These are phyloP conservation scores for Takashimella koratensis DNA, from an alignment of 1,284 basidiomycete species.

Conservation along the genomic window DNA sequence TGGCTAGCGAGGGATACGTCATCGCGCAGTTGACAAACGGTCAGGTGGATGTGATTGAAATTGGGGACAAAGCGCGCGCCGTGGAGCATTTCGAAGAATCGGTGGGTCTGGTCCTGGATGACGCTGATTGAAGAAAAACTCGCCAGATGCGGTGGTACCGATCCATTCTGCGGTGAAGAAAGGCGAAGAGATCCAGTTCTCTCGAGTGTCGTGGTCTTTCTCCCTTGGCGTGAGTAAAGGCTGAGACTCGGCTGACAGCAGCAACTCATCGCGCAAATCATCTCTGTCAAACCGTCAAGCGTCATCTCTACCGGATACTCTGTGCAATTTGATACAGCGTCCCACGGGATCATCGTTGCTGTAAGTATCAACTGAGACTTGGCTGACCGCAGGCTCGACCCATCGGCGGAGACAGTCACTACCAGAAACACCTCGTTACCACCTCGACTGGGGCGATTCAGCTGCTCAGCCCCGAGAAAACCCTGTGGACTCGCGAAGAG, in stretches of 20 bases:
- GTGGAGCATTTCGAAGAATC: constrained; percentile 61
- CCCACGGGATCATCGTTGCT: constrained; percentile 68
- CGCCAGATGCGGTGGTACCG: constrained; percentile 45
- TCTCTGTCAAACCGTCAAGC: neutral
- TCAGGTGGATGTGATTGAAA: constrained; percentile 57
- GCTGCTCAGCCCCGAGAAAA: constrained; percentile 62
- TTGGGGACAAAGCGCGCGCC: constrained; percentile 51
- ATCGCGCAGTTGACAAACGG: constrained; percentile 56
- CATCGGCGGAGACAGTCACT: constrained; percentile 13
- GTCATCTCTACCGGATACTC: neutral
- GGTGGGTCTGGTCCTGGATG: constrained; percentile 47
- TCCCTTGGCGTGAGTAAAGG: constrained; percentile 54
- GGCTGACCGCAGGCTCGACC: constrained; percentile 18
- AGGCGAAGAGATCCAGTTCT: constrained; percentile 48
- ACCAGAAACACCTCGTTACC: constrained; percentile 53
- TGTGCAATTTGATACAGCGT: constrained; percentile 59
- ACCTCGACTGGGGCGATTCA: constrained; percentile 77
- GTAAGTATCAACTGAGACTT: constrained; percentile 51
- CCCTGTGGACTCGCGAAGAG: constrained; percentile 81
- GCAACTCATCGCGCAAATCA: neutral
- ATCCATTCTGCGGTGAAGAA: constrained; percentile 51
- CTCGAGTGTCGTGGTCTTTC: constrained; percentile 70
- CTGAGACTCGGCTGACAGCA: neutral
- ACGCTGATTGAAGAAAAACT: constrained; percentile 23
- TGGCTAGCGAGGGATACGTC: constrained; percentile 41